Evolutionary conservation across 768 basidiomycete species (phyloP), one percentile per base, ranked within the genome.

Genomic region (Gymnopilus dilepis): DNA sequence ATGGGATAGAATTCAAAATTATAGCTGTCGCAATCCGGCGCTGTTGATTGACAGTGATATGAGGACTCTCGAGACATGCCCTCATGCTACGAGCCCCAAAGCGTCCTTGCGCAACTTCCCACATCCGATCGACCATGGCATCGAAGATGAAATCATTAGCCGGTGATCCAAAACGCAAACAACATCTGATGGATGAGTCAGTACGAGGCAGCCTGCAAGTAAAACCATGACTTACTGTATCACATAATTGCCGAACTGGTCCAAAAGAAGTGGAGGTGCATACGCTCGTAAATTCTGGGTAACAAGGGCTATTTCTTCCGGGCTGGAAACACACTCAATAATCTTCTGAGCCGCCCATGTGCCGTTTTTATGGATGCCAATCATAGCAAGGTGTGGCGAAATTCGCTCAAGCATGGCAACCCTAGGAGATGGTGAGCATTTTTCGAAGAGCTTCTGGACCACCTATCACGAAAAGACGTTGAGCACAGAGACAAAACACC

Each of bases 301-400:
- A 69, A 99, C 88, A 40, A 97, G 75, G 6, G 82, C 82, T 57
- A 95, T 84, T 73, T 99, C 97, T 57, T 97, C 95, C 17, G 91
- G 88, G 31, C 84, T 89, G 59, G 89, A 86, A 43, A 95, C 92
- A 63, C 95, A 97, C 77, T 98, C 95, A 60, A 99, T 99, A 71
- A 97, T 95, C 83, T 98, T 99, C 77, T 99, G 97, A 3, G 96
- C 96, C 2, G 97, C 97, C 97, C 97, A 99, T 0, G 97, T 99
- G 28, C 97, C 97, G 67, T 99, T 99, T 82, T 99, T 99, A 82
- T 99, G 97, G 58, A 97, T 95, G 26, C 97, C 97, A 65, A 99
- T 97, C 87, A 94, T 93, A 22, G 97, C 97, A 40, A 99, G 80
- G 73, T 97, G 92, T 50, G 97, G 97, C 3, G 88, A 85, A 63